Conservation (phyloP, 2,329 filamentous ascomycete species). For the Huntiella savannae region DNA sequence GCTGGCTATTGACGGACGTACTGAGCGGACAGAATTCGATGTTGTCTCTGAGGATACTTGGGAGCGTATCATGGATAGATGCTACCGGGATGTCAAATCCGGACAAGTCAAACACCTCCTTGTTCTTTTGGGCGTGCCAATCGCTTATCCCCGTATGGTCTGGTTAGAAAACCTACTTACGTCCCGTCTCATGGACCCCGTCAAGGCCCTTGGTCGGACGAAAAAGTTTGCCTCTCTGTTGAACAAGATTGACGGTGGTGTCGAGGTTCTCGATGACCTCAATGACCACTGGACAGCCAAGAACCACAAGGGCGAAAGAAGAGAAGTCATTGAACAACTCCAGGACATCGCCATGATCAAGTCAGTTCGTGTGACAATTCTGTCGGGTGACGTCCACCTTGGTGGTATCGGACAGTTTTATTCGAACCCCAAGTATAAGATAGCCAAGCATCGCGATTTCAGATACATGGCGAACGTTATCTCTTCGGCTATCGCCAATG, state of each 20-base stretch:
- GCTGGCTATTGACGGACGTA: slow-evolving; percentile 76
- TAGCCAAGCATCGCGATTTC: slow-evolving; percentile 79
- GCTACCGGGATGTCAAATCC: slow-evolving; percentile 62
- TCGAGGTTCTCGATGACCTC: slow-evolving; percentile 78
- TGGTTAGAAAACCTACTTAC: slow-evolving; percentile 56
- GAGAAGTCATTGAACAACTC: slow-evolving; percentile 70
- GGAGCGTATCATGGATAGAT: slow-evolving; percentile 69
- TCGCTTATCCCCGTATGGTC: slow-evolving; percentile 58
- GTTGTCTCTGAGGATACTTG: slow-evolving; percentile 67
- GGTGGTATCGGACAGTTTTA: slow-evolving; percentile 89
- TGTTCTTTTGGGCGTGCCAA: slow-evolving; percentile 67
- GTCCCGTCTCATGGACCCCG: slow-evolving; percentile 66
- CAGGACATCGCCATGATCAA: slow-evolving; percentile 88
- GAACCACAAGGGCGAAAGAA: slow-evolving; percentile 79
- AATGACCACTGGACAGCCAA: slow-evolving; percentile 97
- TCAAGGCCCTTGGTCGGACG: slow-evolving; percentile 71
- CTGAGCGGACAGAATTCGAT: slow-evolving; percentile 69
- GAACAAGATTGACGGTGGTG: slow-evolving; percentile 78
- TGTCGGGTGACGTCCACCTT: slow-evolving; percentile 86
- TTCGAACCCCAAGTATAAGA: slow-evolving; percentile 60
- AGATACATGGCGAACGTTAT: slow-evolving; percentile 94
- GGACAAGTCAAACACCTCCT: slow-evolving; percentile 80
- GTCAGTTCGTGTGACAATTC: slow-evolving; percentile 74
- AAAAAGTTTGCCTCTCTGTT: slow-evolving; percentile 64
- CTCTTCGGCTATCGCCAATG: slow-evolving; percentile 85